Evolutionary conservation across 768 basidiomycete species (phyloP).

Genomic region (Suillus cothurnatus): DNA sequence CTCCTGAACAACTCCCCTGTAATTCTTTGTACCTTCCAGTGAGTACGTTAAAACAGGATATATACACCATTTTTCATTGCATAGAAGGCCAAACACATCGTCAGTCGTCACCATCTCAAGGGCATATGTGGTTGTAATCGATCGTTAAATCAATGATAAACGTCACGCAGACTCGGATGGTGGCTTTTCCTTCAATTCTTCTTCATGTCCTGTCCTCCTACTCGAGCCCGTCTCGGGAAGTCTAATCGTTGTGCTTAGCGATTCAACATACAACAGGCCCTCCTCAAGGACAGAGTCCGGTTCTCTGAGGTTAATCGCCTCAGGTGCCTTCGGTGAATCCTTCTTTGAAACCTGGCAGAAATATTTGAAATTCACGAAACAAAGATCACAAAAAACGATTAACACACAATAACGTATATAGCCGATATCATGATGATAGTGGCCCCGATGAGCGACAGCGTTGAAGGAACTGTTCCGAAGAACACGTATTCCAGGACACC

Average conservation of each 20-base stretch:
- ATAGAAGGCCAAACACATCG: neutral
- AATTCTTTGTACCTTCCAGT: too few species aligned
- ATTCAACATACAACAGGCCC: slow-evolving; percentile 5
- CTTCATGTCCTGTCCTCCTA: neutral
- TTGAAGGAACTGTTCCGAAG: slow-evolving; percentile 61
- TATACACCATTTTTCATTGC: neutral
- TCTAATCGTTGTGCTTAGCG: neutral
- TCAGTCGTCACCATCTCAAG: neutral
- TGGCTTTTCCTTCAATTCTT: neutral
- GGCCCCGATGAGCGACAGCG: slow-evolving; percentile 63
- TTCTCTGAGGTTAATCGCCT: neutral
- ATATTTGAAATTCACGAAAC: neutral
- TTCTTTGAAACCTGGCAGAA: neutral
- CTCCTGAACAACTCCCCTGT: neutral
- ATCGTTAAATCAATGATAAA: neutral
- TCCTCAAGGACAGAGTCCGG: slow-evolving; percentile 6
- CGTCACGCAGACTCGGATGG: neutral
- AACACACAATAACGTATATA: slow-evolving; percentile 8
- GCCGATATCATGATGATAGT: slow-evolving; percentile 46
- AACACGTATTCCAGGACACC: slow-evolving; percentile 63
- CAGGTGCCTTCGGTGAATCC: neutral
- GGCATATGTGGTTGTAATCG: neutral
- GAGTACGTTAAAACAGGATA: neutral
- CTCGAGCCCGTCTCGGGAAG: neutral
- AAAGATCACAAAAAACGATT: neutral